Base-by-base conservation (phyloP, 345 rosid species). In the Durio zibethinus region DNA sequence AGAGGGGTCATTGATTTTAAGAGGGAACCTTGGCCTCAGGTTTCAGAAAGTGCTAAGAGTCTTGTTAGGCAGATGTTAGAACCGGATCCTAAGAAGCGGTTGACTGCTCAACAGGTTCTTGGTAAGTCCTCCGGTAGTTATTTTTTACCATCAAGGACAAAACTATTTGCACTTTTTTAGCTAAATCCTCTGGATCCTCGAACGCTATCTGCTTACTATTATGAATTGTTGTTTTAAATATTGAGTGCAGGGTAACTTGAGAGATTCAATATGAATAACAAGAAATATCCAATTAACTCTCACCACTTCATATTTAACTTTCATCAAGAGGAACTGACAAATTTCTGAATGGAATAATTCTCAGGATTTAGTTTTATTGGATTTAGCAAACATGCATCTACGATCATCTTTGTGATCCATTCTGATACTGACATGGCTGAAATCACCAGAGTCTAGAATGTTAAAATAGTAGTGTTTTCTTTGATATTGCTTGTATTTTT, bases 11-110 rank as follows among this genome's bases (percentile, higher is more conserved):
- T 95, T 40, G 77, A 74, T 57, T 74, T 74, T 25, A 74, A 74
- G 77, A 74, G 97, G 87, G 98, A 95, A 52, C 99, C 98, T 31
- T 95, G 99, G 99, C 93, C 99, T 81, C 98, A 93, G 81, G 84
- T 95, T 79, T 90, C 98, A 18, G 95, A 90, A 60, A 87, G 87
- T 68, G 99, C 98, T 1, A 95, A 92, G 87, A 93, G 89, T 82
- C 98, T 95, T 75, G 96, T 93, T 65, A 87, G 84, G 73, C 91
- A 89, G 84, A 95, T 95, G 98, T 76, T 95, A 85, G 89, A 95
- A 66, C 90, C 90, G 15, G 92, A 95, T 82, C 92, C 96, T 12
- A 80, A 53, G 76, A 92, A 85, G 85, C 91, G 99, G 7, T 83
- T 92, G 82, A 92, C 91, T 78, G 96, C 99, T 81, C 96, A 86